Base-by-base conservation (phyloP, 164 flowering plant species). In the Aristolochia californica region DNA sequence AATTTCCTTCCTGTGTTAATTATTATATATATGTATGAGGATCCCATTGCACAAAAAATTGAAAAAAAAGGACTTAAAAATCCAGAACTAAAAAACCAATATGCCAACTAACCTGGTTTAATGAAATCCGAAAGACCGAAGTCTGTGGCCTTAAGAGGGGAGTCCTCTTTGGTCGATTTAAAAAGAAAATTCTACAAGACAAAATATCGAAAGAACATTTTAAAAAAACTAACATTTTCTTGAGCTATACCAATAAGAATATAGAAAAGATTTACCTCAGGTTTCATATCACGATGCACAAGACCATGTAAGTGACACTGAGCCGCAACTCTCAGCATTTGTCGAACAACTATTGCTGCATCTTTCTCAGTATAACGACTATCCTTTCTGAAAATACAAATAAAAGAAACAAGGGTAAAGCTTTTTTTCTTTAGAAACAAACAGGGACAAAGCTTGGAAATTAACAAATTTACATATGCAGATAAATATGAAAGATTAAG, bases 241-340 rank as follows among this genome's bases (percentile, higher is more conserved):
- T 10, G 38, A 52, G 14, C 62, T 22, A 17, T 24, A 5, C 53
- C 44, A 1, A 66, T 9, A 45, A 21, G 28, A 40, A 57, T 68
- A 11, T 18, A 62, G n/a, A 47, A 51, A 55, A 1, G 16, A 57
- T n/a, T n/a, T 74, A 94, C 99, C 97, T 94, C 99, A 11, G 99
- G 99, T 68, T 94, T 94, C 99, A 94, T 84, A 77, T 94, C 99
- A 26, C 99, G 95, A 71, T 94, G 99, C 43, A 94, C 99, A 62
- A 90, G 70, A 59, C 97, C 99, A 74, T 87, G 90, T 62, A 94
- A 74, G 70, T 94, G 99, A 72, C 99, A 94, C 74, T 90, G 70
- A 13, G 95, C 99, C 28, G 99, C 96, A 67, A 90, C 99, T 77
- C 80, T 88, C 45, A 94, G 97, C 99, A 94, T 94, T 70, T 94